phyloP scores from a whole-genome alignment of 2,329 filamentous ascomycete genomes.

The Claviceps humidiphila region DNA sequence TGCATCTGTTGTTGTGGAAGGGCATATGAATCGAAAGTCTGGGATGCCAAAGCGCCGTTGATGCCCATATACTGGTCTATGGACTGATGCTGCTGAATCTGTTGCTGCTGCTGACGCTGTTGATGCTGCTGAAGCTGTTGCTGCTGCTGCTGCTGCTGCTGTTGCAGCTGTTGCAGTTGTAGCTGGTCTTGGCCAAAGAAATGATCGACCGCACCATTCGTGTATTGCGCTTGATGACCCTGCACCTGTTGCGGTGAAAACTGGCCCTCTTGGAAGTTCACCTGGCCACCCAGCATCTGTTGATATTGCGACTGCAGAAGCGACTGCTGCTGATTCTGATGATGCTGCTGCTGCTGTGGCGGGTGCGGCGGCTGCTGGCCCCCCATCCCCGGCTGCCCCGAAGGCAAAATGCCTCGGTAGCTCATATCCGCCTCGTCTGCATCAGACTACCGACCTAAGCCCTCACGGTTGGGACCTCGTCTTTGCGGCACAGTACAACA shows the following conservation, averaged over 20 bases:
- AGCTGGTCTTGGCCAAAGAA: constrained; percentile 9
- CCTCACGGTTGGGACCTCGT: not conserved
- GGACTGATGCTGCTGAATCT: constrained; percentile 6
- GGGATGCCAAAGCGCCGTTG: not conserved
- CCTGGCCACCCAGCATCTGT: constrained; percentile 13
- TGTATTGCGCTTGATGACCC: constrained; percentile 9
- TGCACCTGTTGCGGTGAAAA: constrained; percentile 14
- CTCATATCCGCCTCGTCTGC: constrained; percentile 20
- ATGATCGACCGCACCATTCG: constrained; percentile 7
- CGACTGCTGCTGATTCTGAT: constrained; percentile 7
- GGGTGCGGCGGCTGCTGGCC: constrained; percentile 12
- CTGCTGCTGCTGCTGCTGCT: constrained; percentile 12
- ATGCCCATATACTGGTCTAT: constrained; percentile 1
- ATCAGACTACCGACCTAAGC: constrained; percentile 5
- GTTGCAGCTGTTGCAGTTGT: constrained; percentile 13
- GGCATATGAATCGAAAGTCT: constrained; percentile 10
- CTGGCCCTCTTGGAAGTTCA: constrained; percentile 12
- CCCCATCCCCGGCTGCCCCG: constrained; percentile 16
- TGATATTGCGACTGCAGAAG: constrained; percentile 2
- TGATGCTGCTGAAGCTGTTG: constrained; percentile 8
- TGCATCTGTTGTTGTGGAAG: constrained; percentile 10
- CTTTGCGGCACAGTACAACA: not conserved
- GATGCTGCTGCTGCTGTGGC: constrained; percentile 9
- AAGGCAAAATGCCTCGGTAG: constrained; percentile 19
- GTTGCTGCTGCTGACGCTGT: constrained; percentile 8